phyloP scores from a whole-genome alignment of 129 eudicot species.

The Flaveria trinervia region DNA sequence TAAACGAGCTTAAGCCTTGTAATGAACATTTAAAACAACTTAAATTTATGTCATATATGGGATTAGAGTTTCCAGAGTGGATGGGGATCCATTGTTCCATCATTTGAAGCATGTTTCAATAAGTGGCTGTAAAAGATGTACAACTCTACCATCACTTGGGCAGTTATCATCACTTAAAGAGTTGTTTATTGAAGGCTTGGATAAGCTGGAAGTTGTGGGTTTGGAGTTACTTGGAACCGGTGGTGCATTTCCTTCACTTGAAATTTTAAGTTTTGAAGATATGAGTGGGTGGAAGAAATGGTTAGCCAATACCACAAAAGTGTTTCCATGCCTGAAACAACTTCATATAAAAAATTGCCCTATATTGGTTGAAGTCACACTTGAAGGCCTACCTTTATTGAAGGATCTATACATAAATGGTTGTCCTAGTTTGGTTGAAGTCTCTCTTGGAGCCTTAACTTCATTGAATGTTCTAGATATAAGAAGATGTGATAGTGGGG shows the following conservation, averaged over 20 bases:
- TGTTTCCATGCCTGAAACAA: background rate
- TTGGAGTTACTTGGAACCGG: background rate
- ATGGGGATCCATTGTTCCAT: background rate
- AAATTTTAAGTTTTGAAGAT: background rate
- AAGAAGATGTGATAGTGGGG: background rate
- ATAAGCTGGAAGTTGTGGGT: conserved; percentile 5
- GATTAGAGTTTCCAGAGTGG: background rate
- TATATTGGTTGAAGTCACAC: background rate
- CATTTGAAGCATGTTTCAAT: background rate
- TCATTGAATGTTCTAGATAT: background rate
- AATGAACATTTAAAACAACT: background rate
- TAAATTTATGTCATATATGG: background rate
- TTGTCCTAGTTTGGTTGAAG: background rate
- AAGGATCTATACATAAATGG: background rate
- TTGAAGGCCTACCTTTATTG: background rate
- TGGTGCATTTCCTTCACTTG: background rate
- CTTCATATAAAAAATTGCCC: background rate
- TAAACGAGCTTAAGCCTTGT: background rate
- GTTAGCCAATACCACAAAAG: background rate
- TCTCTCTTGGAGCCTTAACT: background rate
- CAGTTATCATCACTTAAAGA: background rate
- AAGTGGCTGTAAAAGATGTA: background rate
- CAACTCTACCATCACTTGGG: background rate
- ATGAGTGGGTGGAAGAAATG: background rate
- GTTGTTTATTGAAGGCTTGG: background rate